Evolutionary conservation across 441 rosid species (phyloP).

Genomic region (Aleurites moluccanus): DNA sequence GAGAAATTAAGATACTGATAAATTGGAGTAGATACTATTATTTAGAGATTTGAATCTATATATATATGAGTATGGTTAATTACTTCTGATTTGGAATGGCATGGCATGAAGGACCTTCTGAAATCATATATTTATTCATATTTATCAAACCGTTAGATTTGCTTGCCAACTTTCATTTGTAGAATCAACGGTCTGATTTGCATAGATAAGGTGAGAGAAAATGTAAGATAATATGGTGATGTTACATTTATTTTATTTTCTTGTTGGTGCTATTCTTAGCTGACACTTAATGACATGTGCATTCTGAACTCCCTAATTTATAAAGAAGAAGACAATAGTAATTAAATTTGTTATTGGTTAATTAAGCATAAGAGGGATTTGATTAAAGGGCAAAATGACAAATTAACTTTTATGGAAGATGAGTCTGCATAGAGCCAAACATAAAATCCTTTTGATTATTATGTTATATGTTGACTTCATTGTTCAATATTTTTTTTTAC

Average conservation of each 20-base stretch:
- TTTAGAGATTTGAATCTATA: too few species aligned
- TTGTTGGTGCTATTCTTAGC: not conserved
- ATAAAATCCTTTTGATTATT: not conserved
- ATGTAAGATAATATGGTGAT: too few species aligned
- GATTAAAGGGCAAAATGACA: not conserved
- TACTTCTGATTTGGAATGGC: conserved; percentile 12
- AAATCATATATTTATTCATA: not conserved
- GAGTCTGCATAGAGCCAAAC: conserved; percentile 5
- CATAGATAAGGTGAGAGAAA: not conserved
- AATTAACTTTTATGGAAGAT: not conserved
- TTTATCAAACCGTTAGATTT: not conserved
- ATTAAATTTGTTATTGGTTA: not conserved
- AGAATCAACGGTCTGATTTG: not conserved
- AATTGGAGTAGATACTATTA: not conserved
- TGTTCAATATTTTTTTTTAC: not conserved
- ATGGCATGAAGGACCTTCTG: conserved; percentile 7
- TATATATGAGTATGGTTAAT: too few species aligned
- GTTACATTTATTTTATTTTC: not conserved
- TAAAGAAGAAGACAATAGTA: not conserved
- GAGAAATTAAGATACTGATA: not conserved
- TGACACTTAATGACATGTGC: conserved; percentile 14
- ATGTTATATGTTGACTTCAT: not conserved
- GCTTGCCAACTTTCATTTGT: not conserved
- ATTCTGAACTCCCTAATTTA: not conserved
- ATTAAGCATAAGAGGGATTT: not conserved